Evolutionary conservation across 73 alveolate species (phyloP), one percentile per base, ranked within the genome.

Genomic region (Paraurostyla sp.): DNA sequence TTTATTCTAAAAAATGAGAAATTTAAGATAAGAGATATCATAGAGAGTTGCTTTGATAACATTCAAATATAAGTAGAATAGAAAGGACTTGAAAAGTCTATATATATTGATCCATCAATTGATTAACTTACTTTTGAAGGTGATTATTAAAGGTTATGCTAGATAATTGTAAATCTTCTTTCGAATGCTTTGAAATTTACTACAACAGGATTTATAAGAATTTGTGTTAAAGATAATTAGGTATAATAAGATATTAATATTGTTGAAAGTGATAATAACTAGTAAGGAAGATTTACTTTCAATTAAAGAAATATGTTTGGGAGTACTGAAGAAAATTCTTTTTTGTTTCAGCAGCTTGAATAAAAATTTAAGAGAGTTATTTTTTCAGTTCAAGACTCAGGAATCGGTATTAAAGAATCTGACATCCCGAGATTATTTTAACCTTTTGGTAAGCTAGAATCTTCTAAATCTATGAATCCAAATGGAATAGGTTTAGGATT

Each of bases 131-230:
- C 11, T 2, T 25, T 71, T 15, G 3, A 13, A 3, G 9, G 9
- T 38, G 85, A 71, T 23, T 35, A 42, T 18, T 36, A 71, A 41
- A 71, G 85, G 29, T 18, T 71, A 42, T 35, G 54, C 29, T 23
- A 71, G 38, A 40, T 71, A 3, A 18, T 71, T 32, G 85, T 71
- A 13, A 71, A 71, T 36, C 25, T 71, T 9, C 60, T 71, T 18
- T 71, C 54, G 40, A 71, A 71, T 36, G 54, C 85, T 18, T 40
- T 71, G 40, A 71, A 71, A 41, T 71, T 71, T 42, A 71, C 85
- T 23, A 18, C 40, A n/a, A 40, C 29, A 40, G 85, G 85, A 15
- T 71, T 71, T 71, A 71, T 71, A 18, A 71, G 40, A 36, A 71
- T 71, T 4, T 13, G 20, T 35, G 49, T 71, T 40, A 4, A 29